phyloP scores from a whole-genome alignment of 2,329 filamentous ascomycete genomes.

The Nemania serpens region DNA sequence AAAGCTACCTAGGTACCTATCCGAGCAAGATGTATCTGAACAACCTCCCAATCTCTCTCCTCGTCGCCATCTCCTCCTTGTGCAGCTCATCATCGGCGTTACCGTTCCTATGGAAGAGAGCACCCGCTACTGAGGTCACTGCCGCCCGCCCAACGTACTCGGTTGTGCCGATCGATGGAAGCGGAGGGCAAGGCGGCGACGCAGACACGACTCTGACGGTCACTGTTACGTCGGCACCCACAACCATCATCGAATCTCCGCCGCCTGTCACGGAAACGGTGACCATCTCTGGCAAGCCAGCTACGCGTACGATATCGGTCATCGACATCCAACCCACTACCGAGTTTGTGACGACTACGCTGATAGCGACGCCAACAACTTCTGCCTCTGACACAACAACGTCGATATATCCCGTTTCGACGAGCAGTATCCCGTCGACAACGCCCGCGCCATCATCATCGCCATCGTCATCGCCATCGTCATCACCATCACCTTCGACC shows the following conservation, averaged over 20 bases:
- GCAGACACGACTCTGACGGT: slow-evolving; percentile 33
- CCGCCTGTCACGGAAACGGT: slow-evolving; percentile 39
- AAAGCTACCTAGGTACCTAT: background rate
- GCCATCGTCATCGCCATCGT: background rate
- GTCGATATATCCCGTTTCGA: slow-evolving; percentile 3
- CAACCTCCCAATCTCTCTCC: slow-evolving; percentile 31
- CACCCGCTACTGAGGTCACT: slow-evolving; percentile 27
- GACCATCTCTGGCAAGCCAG: slow-evolving; percentile 31
- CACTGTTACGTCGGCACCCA: slow-evolving; percentile 42
- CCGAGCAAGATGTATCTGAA: slow-evolving; percentile 40
- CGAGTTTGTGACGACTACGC: slow-evolving; percentile 27
- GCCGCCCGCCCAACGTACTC: slow-evolving; percentile 44
- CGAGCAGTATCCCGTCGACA: slow-evolving; percentile 2
- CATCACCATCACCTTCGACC: slow-evolving; percentile 6
- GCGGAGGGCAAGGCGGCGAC: slow-evolving; percentile 29
- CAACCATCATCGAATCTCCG: slow-evolving; percentile 43
- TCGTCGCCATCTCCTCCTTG: slow-evolving; percentile 36
- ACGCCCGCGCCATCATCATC: background rate
- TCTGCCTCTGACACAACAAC: background rate
- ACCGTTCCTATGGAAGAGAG: slow-evolving; percentile 37
- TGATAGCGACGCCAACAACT: slow-evolving; percentile 22
- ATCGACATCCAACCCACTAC: slow-evolving; percentile 38
- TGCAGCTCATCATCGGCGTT: slow-evolving; percentile 31
- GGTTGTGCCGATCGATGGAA: slow-evolving; percentile 46
- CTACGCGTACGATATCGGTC: slow-evolving; percentile 36